phyloP scores from a whole-genome alignment of 1,284 basidiomycete genomes.

The Golubevia pallescens region DNA sequence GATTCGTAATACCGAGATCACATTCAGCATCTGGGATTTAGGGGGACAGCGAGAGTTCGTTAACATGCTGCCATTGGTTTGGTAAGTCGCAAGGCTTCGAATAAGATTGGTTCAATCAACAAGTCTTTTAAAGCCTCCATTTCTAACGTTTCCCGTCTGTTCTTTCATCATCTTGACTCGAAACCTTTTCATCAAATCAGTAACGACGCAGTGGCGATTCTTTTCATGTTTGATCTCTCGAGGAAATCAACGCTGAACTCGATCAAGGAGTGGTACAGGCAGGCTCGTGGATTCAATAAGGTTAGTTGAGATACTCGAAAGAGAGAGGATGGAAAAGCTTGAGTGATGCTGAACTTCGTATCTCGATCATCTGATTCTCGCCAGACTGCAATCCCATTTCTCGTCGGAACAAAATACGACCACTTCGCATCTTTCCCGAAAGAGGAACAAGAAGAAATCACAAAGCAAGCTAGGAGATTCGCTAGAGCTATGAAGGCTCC shows the following conservation, averaged over 20 bases:
- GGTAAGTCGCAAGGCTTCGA: no score
- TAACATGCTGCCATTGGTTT: slow-evolving; percentile 49
- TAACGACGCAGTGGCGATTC: slow-evolving; percentile 52
- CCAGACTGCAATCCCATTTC: slow-evolving; percentile 52
- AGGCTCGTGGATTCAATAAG: slow-evolving; percentile 51
- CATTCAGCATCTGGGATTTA: slow-evolving; percentile 51
- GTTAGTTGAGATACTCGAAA: no score
- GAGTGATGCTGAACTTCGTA: no score
- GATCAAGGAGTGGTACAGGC: slow-evolving; percentile 55
- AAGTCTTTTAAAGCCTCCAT: no score
- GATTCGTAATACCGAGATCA: slow-evolving; percentile 54
- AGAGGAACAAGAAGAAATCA: slow-evolving; percentile 54
- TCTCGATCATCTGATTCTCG: no score
- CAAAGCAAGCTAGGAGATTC: slow-evolving; percentile 74
- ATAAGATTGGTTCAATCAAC: no score
- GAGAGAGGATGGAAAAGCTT: no score
- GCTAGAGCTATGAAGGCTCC: slow-evolving; percentile 98
- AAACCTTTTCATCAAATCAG: no score
- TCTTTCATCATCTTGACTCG: no score
- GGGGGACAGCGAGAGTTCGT: slow-evolving; percentile 52
- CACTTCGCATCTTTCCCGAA: slow-evolving; percentile 34
- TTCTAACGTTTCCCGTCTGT: no score
- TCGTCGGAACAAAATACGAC: slow-evolving; percentile 56
- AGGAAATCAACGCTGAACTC: slow-evolving; percentile 50
- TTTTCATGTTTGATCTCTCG: slow-evolving; percentile 58